phyloP scores from a whole-genome alignment of 495 filamentous ascomycete species.

The Trichoderma erinaceum region DNA sequence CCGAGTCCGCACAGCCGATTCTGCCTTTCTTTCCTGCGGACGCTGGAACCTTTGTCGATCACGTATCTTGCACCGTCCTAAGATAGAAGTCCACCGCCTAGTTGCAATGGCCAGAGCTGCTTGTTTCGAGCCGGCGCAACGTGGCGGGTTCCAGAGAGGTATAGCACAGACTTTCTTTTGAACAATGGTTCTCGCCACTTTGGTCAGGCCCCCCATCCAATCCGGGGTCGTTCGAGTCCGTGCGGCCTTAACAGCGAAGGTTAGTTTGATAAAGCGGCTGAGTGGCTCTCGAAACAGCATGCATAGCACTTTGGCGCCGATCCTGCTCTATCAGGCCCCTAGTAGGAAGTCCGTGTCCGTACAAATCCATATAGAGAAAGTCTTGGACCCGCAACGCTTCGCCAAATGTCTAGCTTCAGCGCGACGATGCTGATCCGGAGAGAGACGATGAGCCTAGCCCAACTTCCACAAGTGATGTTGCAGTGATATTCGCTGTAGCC shows the following conservation, averaged over 20 bases:
- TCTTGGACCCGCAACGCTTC: neutral
- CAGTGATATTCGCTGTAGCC: neutral
- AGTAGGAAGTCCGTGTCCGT: neutral
- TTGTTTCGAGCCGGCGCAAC: neutral
- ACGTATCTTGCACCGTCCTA: neutral
- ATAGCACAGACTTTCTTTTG: neutral
- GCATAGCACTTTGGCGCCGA: neutral
- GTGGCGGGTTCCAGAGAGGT: neutral
- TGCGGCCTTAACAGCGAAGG: neutral
- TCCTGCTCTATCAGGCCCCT: constrained; percentile 1
- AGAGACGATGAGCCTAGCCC: neutral
- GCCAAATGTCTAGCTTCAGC: neutral
- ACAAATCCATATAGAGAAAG: neutral
- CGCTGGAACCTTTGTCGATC: constrained; percentile 12
- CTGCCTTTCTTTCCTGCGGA: neutral
- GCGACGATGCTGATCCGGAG: neutral
- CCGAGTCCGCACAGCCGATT: neutral
- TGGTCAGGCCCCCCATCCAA: neutral
- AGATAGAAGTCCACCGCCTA: constrained; percentile 6
- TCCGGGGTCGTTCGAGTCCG: neutral
- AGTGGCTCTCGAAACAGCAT: neutral
- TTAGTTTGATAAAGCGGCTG: neutral
- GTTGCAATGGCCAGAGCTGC: neutral
- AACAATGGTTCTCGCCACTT: neutral
- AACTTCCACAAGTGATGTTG: neutral